phyloP scores from a whole-genome alignment of 2,329 filamentous ascomycete genomes.

The Ophiostoma triangulosporum region DNA sequence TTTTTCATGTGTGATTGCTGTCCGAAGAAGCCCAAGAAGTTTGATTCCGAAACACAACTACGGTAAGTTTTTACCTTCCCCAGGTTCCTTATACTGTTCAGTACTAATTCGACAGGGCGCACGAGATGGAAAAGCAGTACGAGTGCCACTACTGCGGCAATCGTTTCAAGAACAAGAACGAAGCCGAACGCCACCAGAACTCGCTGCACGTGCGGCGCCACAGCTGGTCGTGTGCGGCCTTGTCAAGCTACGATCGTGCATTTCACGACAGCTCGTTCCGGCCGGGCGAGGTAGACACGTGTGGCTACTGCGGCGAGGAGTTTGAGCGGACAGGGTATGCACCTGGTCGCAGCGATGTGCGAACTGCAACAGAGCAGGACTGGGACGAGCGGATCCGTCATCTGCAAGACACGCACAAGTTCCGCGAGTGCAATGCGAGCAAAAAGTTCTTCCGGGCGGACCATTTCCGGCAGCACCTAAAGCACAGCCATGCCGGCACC shows the following conservation, averaged over 20 bases:
- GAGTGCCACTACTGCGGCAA: constrained; percentile 86
- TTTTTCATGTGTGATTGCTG: constrained; percentile 78
- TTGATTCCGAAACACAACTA: constrained; percentile 71
- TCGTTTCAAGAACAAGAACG: constrained; percentile 98
- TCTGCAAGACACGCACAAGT: constrained; percentile 86
- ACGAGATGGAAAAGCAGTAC: constrained; percentile 94
- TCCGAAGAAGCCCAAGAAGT: constrained; percentile 93
- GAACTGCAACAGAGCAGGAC: constrained; percentile 59
- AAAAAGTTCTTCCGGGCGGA: constrained; percentile 98
- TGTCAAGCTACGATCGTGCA: constrained; percentile 63
- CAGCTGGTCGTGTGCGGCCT: constrained; percentile 91
- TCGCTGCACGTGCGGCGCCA: constrained; percentile 83
- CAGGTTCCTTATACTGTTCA: too few species aligned
- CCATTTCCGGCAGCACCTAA: constrained; percentile 94
- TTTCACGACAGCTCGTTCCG: constrained; percentile 69
- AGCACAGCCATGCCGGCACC: constrained; percentile 90
- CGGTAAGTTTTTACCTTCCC: constrained; percentile 42
- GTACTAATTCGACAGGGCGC: constrained; percentile 43
- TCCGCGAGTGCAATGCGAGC: constrained; percentile 91
- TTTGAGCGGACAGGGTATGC: constrained; percentile 45
- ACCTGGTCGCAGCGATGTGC: constrained; percentile 16
- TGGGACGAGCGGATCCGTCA: constrained; percentile 82
- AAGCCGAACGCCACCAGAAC: constrained; percentile 91
- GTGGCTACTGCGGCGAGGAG: constrained; percentile 91
- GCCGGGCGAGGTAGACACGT: constrained; percentile 60